A percentile compares a stretch with the other conserved stretches of the same genome.
Conservation (phyloP, 1,284 basidiomycete species). For the Apiotrichum laibachii region DNA sequence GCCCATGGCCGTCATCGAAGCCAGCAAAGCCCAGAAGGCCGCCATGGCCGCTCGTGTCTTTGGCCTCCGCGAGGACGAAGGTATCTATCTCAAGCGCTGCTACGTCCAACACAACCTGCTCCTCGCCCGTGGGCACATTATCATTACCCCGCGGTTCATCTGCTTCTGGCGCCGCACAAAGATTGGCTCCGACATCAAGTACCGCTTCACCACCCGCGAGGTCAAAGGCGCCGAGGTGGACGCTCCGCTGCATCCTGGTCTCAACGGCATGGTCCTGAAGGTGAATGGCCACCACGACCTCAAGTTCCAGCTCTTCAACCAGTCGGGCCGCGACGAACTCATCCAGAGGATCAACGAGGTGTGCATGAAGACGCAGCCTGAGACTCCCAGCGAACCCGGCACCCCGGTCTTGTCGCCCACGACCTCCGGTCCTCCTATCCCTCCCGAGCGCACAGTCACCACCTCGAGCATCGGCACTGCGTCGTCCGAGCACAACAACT, state of each 20-base stretch:
- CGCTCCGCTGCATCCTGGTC: slow-evolving; percentile 46
- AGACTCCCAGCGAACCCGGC: background rate
- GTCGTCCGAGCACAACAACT: background rate
- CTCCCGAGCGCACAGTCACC: no score
- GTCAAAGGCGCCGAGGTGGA: slow-evolving; percentile 54
- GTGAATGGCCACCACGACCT: slow-evolving; percentile 58
- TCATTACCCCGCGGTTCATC: slow-evolving; percentile 42
- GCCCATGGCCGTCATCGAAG: slow-evolving; percentile 15
- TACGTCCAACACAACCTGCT: slow-evolving; percentile 39
- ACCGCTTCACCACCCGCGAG: slow-evolving; percentile 57
- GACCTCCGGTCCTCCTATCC: no score
- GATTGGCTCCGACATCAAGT: slow-evolving; percentile 50
- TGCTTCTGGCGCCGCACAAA: slow-evolving; percentile 50
- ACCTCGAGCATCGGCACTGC: no score
- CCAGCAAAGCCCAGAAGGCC: slow-evolving; percentile 39
- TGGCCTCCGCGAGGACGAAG: slow-evolving; percentile 46
- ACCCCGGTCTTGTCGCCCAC: background rate
- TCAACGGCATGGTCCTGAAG: slow-evolving; percentile 56
- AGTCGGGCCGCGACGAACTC: slow-evolving; percentile 55
- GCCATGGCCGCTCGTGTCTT: slow-evolving; percentile 43
- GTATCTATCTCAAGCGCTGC: slow-evolving; percentile 50
- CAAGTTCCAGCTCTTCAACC: slow-evolving; percentile 57
- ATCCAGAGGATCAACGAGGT: slow-evolving; percentile 26
- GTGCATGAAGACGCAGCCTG: background rate
- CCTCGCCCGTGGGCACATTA: slow-evolving; percentile 48